phyloP scores from a whole-genome alignment of 2,329 filamentous ascomycete species.

The Paraphaeosphaeria minitans region DNA sequence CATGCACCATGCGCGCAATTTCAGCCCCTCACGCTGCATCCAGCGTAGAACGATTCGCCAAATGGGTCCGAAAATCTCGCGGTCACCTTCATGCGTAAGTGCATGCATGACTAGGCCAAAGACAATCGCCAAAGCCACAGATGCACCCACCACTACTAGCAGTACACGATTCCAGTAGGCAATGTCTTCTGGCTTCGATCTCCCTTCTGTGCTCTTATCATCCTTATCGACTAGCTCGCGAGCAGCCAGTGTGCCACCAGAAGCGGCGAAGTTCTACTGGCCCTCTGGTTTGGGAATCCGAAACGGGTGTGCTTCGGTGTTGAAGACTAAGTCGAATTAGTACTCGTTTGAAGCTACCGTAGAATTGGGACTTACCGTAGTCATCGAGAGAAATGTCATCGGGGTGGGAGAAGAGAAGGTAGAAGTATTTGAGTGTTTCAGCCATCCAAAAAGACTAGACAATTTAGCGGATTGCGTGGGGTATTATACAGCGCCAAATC shows the following conservation, averaged over 20 bases:
- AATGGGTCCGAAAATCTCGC: too few species aligned
- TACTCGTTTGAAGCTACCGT: neutral
- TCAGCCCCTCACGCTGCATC: neutral
- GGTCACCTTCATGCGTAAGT: too few species aligned
- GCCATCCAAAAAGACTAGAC: slow-evolving; percentile 55
- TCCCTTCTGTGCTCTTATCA: neutral
- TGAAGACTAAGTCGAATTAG: slow-evolving; percentile 41
- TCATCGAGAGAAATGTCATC: slow-evolving; percentile 52
- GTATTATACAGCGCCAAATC: neutral
- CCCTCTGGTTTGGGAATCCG: slow-evolving; percentile 29
- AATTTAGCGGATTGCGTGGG: slow-evolving; percentile 15
- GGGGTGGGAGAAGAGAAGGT: slow-evolving; percentile 53
- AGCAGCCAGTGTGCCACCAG: neutral
- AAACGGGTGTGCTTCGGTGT: slow-evolving; percentile 53
- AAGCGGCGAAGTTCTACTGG: slow-evolving; percentile 21
- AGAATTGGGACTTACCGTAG: slow-evolving; percentile 15
- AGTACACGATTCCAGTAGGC: too few species aligned
- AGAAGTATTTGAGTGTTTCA: slow-evolving; percentile 58
- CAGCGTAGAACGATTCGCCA: too few species aligned
- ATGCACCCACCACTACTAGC: too few species aligned
- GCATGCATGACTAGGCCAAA: neutral
- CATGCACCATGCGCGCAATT: neutral
- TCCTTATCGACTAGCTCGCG: neutral
- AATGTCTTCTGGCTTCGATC: neutral
- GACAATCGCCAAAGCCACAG: too few species aligned